phyloP scores from a whole-genome alignment of 2,329 filamentous ascomycete genomes.

The Fusarium keratoplasticum region DNA sequence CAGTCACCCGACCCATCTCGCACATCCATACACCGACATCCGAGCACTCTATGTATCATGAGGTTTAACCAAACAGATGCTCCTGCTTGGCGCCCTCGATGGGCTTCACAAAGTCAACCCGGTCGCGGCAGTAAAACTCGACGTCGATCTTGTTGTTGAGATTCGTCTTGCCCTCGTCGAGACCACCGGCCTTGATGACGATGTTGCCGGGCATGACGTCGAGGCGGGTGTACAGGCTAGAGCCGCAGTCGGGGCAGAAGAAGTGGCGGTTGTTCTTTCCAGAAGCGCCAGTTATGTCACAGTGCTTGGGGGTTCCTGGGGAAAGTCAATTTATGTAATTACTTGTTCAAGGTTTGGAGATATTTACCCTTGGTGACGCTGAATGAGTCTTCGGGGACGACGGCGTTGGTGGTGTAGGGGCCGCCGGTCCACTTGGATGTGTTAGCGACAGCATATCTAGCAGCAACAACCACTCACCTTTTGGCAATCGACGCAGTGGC shows the following conservation, averaged over 20 bases:
- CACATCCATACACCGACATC: slow-evolving; percentile 1
- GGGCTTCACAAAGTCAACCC: slow-evolving; percentile 56
- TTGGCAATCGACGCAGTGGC: slow-evolving; percentile 66
- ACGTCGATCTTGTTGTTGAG: slow-evolving; percentile 57
- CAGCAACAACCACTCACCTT: slow-evolving; percentile 54
- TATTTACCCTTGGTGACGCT: slow-evolving; percentile 59
- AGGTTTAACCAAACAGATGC: slow-evolving; percentile 39
- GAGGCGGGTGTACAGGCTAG: slow-evolving; percentile 61
- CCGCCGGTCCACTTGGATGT: slow-evolving; percentile 59
- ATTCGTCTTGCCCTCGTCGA: slow-evolving; percentile 61
- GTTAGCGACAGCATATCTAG: not conserved
- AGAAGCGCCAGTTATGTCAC: slow-evolving; percentile 58
- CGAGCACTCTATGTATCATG: not conserved
- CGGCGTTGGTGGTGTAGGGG: slow-evolving; percentile 66
- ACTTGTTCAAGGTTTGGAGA: not conserved
- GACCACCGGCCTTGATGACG: slow-evolving; percentile 59
- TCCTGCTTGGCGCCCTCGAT: slow-evolving; percentile 62
- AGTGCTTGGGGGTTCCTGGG: slow-evolving; percentile 59
- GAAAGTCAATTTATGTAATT: not conserved
- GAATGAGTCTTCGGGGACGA: slow-evolving; percentile 60
- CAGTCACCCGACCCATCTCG: not conserved
- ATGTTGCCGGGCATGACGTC: slow-evolving; percentile 63
- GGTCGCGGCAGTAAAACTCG: slow-evolving; percentile 65
- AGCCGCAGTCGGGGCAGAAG: slow-evolving; percentile 63
- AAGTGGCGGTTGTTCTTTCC: slow-evolving; percentile 64